Percentiles rank a stretch among this genome's conserved stretches.
Conservation (phyloP, 2,329 filamentous ascomycete genomes). For the Pyrenophora seminiperda region DNA sequence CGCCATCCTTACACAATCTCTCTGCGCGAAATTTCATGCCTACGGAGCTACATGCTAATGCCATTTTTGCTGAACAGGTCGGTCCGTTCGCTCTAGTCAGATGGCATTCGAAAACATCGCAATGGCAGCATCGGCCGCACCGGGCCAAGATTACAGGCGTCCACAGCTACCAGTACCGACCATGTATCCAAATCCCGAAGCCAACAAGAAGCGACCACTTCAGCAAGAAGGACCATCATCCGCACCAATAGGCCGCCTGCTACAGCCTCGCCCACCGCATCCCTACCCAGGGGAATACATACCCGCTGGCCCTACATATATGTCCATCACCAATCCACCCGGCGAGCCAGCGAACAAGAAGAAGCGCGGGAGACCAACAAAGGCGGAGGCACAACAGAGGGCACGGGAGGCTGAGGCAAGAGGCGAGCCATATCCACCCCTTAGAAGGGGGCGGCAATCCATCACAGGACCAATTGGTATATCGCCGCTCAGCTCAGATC, state of each 20-base stretch:
- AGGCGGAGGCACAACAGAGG: slow-evolving; percentile 53
- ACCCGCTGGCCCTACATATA: slow-evolving; percentile 36
- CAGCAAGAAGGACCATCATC: slow-evolving; percentile 36
- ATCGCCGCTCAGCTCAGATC: slow-evolving; percentile 30
- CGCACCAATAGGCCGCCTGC: slow-evolving; percentile 48
- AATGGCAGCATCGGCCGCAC: slow-evolving; percentile 23
- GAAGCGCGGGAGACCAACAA: slow-evolving; percentile 56
- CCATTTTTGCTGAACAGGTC: slow-evolving; percentile 31
- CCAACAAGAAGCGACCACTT: slow-evolving; percentile 45
- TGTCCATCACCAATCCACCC: slow-evolving; percentile 32
- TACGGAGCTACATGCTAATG: slow-evolving; percentile 12
- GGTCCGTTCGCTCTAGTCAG: slow-evolving; percentile 46
- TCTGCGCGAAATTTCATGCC: background rate
- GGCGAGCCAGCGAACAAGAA: slow-evolving; percentile 51
- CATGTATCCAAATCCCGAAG: slow-evolving; percentile 40
- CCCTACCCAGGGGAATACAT: slow-evolving; percentile 41
- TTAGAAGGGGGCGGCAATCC: slow-evolving; percentile 41
- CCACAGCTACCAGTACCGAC: slow-evolving; percentile 38
- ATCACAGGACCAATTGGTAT: slow-evolving; percentile 34
- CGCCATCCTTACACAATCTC: background rate
- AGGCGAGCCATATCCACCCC: slow-evolving; percentile 48
- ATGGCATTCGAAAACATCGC: slow-evolving; percentile 42
- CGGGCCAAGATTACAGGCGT: slow-evolving; percentile 35
- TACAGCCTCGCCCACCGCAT: slow-evolving; percentile 53
- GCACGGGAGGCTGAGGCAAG: slow-evolving; percentile 49